Evolutionary conservation across 495 filamentous ascomycete species (phyloP).

Genomic region (Aspergillus funiculosus): DNA sequence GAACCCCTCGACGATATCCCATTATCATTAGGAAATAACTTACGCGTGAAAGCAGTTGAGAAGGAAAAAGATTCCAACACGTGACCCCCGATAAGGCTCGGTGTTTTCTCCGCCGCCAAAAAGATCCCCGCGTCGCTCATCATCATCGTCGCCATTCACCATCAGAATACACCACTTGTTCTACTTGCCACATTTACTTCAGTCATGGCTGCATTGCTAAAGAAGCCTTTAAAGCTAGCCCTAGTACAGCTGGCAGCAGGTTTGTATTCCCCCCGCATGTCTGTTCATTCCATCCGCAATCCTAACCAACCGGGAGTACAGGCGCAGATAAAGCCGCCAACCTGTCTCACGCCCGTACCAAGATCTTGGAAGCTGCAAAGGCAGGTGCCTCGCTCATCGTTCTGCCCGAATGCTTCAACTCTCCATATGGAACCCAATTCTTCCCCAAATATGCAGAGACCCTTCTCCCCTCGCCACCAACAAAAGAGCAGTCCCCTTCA

Average conservation of each 20-base stretch:
- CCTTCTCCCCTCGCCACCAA: slow-evolving; percentile 72
- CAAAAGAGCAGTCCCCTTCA: slow-evolving; percentile 62
- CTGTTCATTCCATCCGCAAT: background rate
- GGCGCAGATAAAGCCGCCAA: slow-evolving; percentile 80
- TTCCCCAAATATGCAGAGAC: slow-evolving; percentile 91
- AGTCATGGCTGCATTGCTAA: slow-evolving; percentile 53
- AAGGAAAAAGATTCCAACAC: too few relatives aligned
- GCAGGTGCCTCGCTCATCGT: slow-evolving; percentile 62
- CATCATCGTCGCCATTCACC: background rate
- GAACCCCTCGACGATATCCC: too few relatives aligned
- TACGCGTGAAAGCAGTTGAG: too few relatives aligned
- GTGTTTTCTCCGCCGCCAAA: background rate
- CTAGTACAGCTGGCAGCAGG: slow-evolving; percentile 74
- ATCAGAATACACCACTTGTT: too few relatives aligned
- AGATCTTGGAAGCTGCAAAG: slow-evolving; percentile 75
- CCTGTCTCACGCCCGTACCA: slow-evolving; percentile 69
- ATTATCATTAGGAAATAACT: too few relatives aligned
- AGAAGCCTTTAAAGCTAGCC: slow-evolving; percentile 73
- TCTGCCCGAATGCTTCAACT: slow-evolving; percentile 91
- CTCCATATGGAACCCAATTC: slow-evolving; percentile 81
- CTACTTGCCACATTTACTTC: slow-evolving; percentile 1
- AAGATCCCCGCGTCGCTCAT: background rate
- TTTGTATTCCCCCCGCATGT: slow-evolving; percentile 19
- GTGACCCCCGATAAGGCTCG: too few relatives aligned
- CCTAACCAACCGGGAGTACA: slow-evolving; percentile 21